Evolutionary conservation across 495 filamentous ascomycete species (phyloP).

Genomic region (Neurospora sp.): DNA sequence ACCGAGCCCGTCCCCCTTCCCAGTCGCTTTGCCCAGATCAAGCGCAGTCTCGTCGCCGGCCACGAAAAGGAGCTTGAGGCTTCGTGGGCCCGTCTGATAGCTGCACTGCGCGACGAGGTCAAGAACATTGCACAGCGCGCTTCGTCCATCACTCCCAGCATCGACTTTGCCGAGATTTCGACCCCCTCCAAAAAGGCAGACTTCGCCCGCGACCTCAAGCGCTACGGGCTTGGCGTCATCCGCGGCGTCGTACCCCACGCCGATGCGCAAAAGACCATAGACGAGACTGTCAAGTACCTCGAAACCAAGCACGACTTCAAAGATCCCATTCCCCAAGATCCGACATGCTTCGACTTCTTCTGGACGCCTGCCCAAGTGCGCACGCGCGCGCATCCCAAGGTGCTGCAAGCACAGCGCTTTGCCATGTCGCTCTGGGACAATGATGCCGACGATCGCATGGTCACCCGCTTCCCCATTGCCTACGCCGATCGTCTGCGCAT

Average conservation of each 20-base stretch:
- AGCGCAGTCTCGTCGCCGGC: conserved; percentile 53
- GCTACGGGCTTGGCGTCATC: conserved; percentile 58
- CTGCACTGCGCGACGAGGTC: conserved; percentile 47
- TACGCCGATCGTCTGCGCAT: conserved; percentile 86
- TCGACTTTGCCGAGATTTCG: conserved; percentile 51
- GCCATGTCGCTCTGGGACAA: conserved; percentile 79
- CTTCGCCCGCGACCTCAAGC: conserved; percentile 45
- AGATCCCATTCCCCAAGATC: conserved; percentile 43
- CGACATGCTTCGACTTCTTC: conserved; percentile 87
- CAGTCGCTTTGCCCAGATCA: conserved; percentile 67
- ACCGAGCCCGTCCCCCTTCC: conserved; percentile 64
- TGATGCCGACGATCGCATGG: conserved; percentile 49
- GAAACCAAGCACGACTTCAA: conserved; percentile 45
- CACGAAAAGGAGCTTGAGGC: conserved; percentile 54
- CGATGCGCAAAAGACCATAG: conserved; percentile 48
- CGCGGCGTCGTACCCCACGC: conserved; percentile 50
- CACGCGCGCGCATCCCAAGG: conserved; percentile 65
- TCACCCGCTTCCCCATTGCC: conserved; percentile 53
- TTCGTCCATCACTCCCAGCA: conserved; percentile 49
- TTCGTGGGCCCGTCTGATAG: conserved; percentile 65
- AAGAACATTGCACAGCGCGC: conserved; percentile 40
- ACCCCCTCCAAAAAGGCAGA: conserved; percentile 38
- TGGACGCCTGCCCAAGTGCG: conserved; percentile 78
- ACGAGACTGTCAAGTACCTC: conserved; percentile 52
- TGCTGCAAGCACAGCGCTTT: conserved; percentile 66